Conservation (phyloP, 257 asterid genomes). For the Nicotiana sylvestris region DNA sequence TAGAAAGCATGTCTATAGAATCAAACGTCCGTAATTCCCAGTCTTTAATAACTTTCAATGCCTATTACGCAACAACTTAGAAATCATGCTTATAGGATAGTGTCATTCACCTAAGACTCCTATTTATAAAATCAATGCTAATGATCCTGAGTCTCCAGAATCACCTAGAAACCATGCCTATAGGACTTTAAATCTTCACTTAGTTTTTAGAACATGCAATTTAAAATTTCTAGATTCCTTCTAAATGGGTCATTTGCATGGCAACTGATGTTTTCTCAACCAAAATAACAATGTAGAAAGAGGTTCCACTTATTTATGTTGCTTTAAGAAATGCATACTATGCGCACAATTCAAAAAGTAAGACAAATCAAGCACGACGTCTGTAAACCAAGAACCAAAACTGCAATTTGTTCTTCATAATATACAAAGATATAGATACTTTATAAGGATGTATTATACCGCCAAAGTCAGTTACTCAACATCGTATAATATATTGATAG, state of each 20-base stretch:
- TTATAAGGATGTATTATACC: background rate
- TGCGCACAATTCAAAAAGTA: background rate
- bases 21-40: too few relatives aligned
- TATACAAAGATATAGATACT: background rate
- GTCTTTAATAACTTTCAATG: too few relatives aligned
- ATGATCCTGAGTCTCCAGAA: too few relatives aligned
- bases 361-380: background rate
- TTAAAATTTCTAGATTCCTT: background rate
- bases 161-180: too few relatives aligned
- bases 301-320: background rate
- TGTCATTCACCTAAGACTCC: too few relatives aligned
- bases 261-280: background rate
- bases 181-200: background rate
- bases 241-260: background rate
- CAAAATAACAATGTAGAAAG: background rate
- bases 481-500: background rate
- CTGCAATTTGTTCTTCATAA: background rate
- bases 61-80: too few relatives aligned
- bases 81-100: too few relatives aligned
- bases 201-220: background rate
- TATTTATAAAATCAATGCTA: too few relatives aligned
- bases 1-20: too few relatives aligned
- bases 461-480: background rate
- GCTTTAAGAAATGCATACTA: background rate
- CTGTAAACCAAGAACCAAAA: background rate